Conservation (phyloP, 225 moss, liverwort and hornwort genomes). For the Ulota crispa region DNA sequence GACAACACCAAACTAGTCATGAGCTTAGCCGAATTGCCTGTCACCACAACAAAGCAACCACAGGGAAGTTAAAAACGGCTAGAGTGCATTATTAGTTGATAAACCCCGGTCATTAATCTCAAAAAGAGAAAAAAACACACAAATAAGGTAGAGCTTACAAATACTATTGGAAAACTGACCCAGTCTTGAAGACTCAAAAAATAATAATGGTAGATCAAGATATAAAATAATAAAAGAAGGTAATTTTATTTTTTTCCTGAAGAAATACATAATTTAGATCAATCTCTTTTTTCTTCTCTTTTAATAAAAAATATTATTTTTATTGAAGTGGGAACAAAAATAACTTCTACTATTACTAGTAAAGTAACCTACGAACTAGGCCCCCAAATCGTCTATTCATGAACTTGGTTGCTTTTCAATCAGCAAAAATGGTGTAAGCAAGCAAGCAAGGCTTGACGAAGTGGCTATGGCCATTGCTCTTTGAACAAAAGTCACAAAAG, state of each 20-base stretch:
- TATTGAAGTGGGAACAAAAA: too few species aligned
- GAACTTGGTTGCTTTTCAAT: background rate
- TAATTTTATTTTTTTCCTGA: too few species aligned
- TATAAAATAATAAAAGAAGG: too few species aligned
- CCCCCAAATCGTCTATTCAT: background rate
- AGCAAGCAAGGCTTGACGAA: background rate
- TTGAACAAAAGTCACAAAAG: background rate
- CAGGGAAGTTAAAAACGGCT: slow-evolving; percentile 12
- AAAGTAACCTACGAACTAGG: background rate
- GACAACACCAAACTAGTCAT: slow-evolving; percentile 15
- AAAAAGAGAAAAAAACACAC: background rate
- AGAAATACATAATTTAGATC: too few species aligned
- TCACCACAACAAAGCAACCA: slow-evolving; percentile 24
- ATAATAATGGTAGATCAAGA: too few species aligned
- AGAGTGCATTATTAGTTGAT: background rate
- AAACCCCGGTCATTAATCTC: background rate
- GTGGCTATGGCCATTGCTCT: background rate
- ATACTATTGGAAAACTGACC: background rate
- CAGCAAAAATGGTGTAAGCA: background rate
- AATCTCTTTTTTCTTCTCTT: too few species aligned
- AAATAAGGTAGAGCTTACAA: background rate
- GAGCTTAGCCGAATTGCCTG: slow-evolving; percentile 28
- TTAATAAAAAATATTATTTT: too few species aligned
- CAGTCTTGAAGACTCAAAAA: too few species aligned
- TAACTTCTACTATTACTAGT: too few species aligned